Base-by-base conservation (phyloP, 1,139 yeast genomes). In the Candida mesenterica region DNA sequence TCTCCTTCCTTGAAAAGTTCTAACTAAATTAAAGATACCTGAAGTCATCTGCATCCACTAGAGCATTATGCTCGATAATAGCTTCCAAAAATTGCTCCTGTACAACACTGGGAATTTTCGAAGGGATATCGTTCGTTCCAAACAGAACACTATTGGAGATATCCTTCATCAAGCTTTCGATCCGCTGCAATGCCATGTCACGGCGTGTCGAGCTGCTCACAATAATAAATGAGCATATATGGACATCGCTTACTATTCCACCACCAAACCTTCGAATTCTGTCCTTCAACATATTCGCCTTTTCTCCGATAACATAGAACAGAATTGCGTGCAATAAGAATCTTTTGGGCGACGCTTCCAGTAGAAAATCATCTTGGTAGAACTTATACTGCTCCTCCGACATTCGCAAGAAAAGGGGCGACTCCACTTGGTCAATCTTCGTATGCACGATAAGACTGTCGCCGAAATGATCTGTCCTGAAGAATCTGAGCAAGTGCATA, bases 51-150 rank as follows among this genome's bases (percentile, higher is more conserved):
- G 78, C 73, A 41, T 78, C 81, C 3, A 70, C 77, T 25, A 75
- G 52, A 4, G 49, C 51, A 4, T 61, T 58, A 30, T 59, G 56
- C 9, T 52, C 48, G 10, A 79, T 66, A 27, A 77, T 65, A 4
- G 53, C 60, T 15, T 53, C 53, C 1, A 81, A 48, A 64, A 79
- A 80, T 1, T 47, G 34, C 23, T 59, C 59, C 10, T 45, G 53
- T 0, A 80, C 83, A 5, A 79, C 59, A 25, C 67, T 57, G 0
- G 83, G 79, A n/a, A 77, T 60, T 12, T 53, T 50, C 3, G 52
- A 48, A 3, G 31, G 37, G 3, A 54, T 41, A 15, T 41, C 38
- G n/a, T 42, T 38, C 5, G 43, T 48, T 5, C 41, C 44, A 30
- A 52, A 52, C 12, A 27, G 31, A 25, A 61, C 38, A 2, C 36